These are phyloP conservation scores for Diaporthe citriasiana DNA, from an alignment of 2,329 filamentous ascomycete genomes.

Conservation along the genomic window DNA sequence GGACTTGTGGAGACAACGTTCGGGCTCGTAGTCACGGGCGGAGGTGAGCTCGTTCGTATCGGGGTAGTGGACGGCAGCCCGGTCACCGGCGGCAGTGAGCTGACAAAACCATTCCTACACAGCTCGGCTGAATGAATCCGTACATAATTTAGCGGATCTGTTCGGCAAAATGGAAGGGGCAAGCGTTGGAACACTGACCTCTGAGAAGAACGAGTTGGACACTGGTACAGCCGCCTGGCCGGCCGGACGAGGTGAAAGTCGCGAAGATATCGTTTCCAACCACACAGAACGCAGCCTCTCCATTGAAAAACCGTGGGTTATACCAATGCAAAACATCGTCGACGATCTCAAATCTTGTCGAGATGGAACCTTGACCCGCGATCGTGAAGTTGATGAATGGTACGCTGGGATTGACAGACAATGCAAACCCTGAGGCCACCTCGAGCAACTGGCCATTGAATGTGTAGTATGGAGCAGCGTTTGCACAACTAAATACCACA, in stretches of 20 bases:
- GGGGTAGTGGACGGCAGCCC: not conserved
- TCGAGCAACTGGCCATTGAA: slow-evolving; percentile 22
- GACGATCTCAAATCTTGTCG: not conserved
- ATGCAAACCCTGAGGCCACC: not conserved
- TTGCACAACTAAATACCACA: not conserved
- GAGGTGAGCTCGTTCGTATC: not conserved
- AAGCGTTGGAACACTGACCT: not conserved
- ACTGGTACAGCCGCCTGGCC: not conserved
- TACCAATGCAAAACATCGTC: not conserved
- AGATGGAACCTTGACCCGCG: not conserved
- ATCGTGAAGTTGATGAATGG: slow-evolving; percentile 19
- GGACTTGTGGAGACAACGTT: not conserved
- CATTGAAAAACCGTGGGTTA: not conserved
- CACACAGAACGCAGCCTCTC: slow-evolving; percentile 8
- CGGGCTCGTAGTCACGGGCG: not conserved
- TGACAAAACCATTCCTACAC: not conserved
- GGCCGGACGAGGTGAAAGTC: not conserved
- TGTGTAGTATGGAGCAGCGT: not conserved
- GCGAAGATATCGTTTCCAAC: slow-evolving; percentile 7
- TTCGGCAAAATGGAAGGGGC: not conserved
- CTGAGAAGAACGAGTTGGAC: not conserved
- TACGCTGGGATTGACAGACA: not conserved
- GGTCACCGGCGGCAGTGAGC: not conserved
- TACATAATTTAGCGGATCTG: not conserved
- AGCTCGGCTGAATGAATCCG: not conserved